phyloP scores from a whole-genome alignment of 2,329 filamentous ascomycete species.

The Neonectria hederae region DNA sequence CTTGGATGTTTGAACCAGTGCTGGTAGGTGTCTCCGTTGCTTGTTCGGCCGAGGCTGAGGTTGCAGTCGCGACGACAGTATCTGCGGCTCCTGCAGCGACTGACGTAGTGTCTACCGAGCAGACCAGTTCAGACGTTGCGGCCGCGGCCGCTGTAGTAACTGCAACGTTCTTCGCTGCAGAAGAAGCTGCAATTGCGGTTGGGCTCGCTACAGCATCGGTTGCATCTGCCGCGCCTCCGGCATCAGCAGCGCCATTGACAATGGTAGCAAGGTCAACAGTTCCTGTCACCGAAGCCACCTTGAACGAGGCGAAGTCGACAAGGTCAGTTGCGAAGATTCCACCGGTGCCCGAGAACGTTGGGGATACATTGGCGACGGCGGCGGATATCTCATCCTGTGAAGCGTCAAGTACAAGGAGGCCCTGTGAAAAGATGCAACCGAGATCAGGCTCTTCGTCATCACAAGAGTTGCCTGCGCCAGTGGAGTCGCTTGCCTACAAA shows the following conservation, averaged over 20 bases:
- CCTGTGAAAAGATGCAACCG: conserved; percentile 65
- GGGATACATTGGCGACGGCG: conserved; percentile 53
- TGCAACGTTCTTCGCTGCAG: not conserved
- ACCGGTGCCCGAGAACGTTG: conserved; percentile 47
- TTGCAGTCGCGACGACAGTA: conserved; percentile 2
- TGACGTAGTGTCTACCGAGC: not conserved
- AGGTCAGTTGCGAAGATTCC: conserved; percentile 36
- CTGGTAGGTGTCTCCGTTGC: conserved; percentile 14
- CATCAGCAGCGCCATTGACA: conserved; percentile 16
- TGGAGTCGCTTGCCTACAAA: conserved; percentile 19
- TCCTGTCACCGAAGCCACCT: conserved; percentile 27
- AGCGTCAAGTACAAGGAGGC: conserved; percentile 63
- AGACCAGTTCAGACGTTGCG: not conserved
- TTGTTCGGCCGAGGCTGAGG: conserved; percentile 6
- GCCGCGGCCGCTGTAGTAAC: not conserved
- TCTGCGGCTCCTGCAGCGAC: conserved; percentile 1
- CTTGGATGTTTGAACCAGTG: conserved; percentile 52
- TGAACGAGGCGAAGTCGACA: conserved; percentile 27
- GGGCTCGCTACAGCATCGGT: not conserved
- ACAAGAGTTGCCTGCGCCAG: conserved; percentile 53
- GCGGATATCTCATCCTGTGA: conserved; percentile 60
- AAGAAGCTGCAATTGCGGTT: not conserved
- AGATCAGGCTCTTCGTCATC: conserved; percentile 56
- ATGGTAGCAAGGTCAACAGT: conserved; percentile 24
- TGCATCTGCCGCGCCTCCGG: conserved; percentile 2